A percentile compares a stretch with the other conserved stretches of the same genome.
Evolutionary conservation across 495 filamentous ascomycete species (phyloP).

Genomic region (Neurospora sp.): DNA sequence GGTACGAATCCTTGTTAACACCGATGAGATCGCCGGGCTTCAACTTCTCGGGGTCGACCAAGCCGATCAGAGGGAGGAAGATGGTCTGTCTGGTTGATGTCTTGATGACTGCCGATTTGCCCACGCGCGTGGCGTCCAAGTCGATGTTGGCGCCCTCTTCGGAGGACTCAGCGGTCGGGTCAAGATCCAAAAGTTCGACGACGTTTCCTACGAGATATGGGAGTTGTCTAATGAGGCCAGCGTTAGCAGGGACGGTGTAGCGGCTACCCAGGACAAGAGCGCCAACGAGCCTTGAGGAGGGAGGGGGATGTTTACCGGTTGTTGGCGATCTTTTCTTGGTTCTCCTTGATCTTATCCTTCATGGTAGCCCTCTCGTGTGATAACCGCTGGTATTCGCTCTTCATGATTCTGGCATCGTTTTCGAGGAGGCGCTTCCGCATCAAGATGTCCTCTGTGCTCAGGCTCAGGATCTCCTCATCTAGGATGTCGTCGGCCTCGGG

Average conservation of each 20-base stretch:
- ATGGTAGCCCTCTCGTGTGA: conserved; percentile 90
- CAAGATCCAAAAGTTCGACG: conserved; percentile 91
- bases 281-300: not conserved
- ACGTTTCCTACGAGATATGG: conserved; percentile 98
- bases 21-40: conserved; percentile 95
- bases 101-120: conserved; percentile 99
- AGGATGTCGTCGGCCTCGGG: conserved; percentile 60
- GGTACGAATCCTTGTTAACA: conserved; percentile 98
- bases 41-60: conserved; percentile 87
- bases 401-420: conserved; percentile 97
- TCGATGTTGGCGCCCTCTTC: conserved; percentile 99
- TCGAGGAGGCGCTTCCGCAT: conserved; percentile 81
- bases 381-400: conserved; percentile 89
- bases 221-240: conserved; percentile 58
- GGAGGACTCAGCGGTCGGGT: conserved; percentile 88
- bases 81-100: conserved; percentile 99
- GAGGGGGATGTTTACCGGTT: conserved; percentile 58
- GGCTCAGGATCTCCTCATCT: conserved; percentile 81
- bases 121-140: conserved; percentile 89
- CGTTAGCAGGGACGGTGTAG: conserved; percentile 11
- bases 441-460: conserved; percentile 87
- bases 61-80: conserved; percentile 93
- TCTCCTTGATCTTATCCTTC: conserved; percentile 98
- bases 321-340: conserved; percentile 96
- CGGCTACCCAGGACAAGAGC: conserved; percentile 3